Percentiles rank a stretch among this genome's conserved stretches.
These are phyloP conservation scores for Elongisporangium undulatum DNA, from an alignment of 352 stramenopile genomes.

Conservation along the genomic window DNA sequence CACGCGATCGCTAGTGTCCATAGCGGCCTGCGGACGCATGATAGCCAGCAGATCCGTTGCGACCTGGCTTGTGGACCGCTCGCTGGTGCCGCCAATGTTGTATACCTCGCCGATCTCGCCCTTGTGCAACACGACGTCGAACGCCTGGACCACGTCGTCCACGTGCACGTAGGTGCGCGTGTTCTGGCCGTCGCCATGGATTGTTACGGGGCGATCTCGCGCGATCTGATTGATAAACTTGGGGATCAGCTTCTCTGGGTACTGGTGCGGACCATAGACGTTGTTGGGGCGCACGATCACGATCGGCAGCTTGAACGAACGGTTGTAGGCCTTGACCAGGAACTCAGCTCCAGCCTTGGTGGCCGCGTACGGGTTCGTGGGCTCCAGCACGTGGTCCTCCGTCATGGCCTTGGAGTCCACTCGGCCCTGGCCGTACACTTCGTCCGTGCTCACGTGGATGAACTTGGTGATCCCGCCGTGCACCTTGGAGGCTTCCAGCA, in stretches of 20 bases:
- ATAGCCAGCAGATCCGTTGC: constrained; percentile 85
- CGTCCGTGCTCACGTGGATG: constrained; percentile 97
- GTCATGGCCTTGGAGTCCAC: constrained; percentile 90
- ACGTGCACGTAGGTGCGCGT: constrained; percentile 98
- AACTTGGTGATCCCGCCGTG: constrained; percentile 89
- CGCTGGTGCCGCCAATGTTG: constrained; percentile 93
- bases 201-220: constrained; percentile 84
- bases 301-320: constrained; percentile 93
- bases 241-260: constrained; percentile 99
- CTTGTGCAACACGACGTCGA: constrained; percentile 96
- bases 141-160: constrained; percentile 94
- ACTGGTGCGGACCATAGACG: constrained; percentile 98
- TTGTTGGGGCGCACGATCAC: constrained; percentile 99
- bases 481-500: constrained; percentile 94
- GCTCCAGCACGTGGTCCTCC: constrained; percentile 93
- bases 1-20: constrained; percentile 51
- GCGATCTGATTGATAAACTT: constrained; percentile 98
- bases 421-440: constrained; percentile 97
- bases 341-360: constrained; percentile 98
- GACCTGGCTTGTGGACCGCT: constrained; percentile 72
- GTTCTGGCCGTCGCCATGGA: constrained; percentile 95
- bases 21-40: constrained; percentile 38
- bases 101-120: constrained; percentile 92
- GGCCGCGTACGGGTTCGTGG: constrained; percentile 97
- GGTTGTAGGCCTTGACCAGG: constrained; percentile 93